A percentile compares a stretch with the other conserved stretches of the same genome.
These are phyloP conservation scores for Hypoxylon sp. DNA, from an alignment of 2,329 filamentous ascomycete genomes.

Conservation along the genomic window DNA sequence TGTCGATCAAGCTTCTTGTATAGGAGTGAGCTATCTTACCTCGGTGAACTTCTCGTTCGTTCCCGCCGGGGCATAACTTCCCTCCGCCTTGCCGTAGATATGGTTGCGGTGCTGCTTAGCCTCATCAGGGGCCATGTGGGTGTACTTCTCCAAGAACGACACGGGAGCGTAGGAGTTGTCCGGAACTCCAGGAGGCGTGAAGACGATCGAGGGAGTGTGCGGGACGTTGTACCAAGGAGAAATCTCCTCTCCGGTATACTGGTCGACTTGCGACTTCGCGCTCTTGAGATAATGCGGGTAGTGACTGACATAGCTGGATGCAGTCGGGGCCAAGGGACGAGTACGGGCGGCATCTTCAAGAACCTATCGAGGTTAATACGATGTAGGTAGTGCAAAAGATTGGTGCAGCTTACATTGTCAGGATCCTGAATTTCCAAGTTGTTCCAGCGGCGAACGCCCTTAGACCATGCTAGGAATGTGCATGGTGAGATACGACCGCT, in stretches of 20 bases:
- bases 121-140: conserved; percentile 46
- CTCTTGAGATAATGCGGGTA: conserved; percentile 16
- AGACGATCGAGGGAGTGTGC: conserved; percentile 39
- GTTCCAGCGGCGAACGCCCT: conserved; percentile 48
- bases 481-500: conserved; percentile 52
- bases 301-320: conserved; percentile 8
- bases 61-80: conserved; percentile 2
- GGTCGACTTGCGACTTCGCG: conserved; percentile 41
- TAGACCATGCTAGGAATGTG: conserved; percentile 52
- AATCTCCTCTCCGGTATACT: conserved; percentile 37
- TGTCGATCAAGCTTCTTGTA: no score
- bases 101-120: conserved; percentile 37
- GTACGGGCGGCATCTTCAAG: conserved; percentile 17
- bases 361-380: conserved; percentile 8
- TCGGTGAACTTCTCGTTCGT: conserved; percentile 31
- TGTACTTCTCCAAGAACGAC: conserved; percentile 41
- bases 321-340: conserved; percentile 29
- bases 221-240: conserved; percentile 41
- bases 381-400: not conserved
- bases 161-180: conserved; percentile 17
- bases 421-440: conserved; percentile 41
- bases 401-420: conserved; percentile 46
- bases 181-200: conserved; percentile 37
- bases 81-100: conserved; percentile 21
- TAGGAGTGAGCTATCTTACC: no score